A percentile compares a stretch with the other conserved stretches of the same genome.
These are phyloP conservation scores for Nidula microcarpa DNA, from an alignment of 768 basidiomycete genomes.

Conservation along the genomic window DNA sequence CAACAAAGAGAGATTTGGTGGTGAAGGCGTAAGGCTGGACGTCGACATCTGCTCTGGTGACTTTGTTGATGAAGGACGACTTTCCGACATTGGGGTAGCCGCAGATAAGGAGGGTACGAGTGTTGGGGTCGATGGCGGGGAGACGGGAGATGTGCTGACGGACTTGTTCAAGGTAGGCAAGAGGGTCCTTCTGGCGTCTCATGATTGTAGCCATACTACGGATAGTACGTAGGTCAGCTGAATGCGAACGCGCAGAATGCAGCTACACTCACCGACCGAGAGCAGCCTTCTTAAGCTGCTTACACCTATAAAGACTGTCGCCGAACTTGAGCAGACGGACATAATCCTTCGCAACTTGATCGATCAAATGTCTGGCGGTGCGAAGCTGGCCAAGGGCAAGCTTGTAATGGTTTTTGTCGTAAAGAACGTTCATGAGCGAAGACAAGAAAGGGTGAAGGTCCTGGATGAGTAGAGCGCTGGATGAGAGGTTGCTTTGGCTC, in stretches of 20 bases:
- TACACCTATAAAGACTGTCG: constrained; percentile 96
- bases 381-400: constrained; percentile 96
- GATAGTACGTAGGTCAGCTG: constrained; percentile 4
- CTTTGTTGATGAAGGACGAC: constrained; percentile 99
- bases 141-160: constrained; percentile 98
- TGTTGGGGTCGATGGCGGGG: constrained; percentile 97
- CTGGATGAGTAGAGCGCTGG: constrained; percentile 14
- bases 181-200: constrained; percentile 96
- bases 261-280: constrained; percentile 80
- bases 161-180: constrained; percentile 98
- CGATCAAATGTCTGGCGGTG: constrained; percentile 93
- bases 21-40: constrained; percentile 99
- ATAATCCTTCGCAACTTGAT: constrained; percentile 97
- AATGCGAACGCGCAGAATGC: neutral
- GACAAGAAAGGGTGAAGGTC: constrained; percentile 96
- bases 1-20: constrained; percentile 97
- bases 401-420: constrained; percentile 99
- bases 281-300: constrained; percentile 96
- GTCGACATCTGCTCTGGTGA: constrained; percentile 98
- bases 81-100: constrained; percentile 99
- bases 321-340: constrained; percentile 96
- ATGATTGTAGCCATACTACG: constrained; percentile 96
- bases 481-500: constrained; percentile 19
- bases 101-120: constrained; percentile 94
- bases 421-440: constrained; percentile 95